Percentiles rank a stretch among this genome's conserved stretches.
phyloP scores from a whole-genome alignment of 73 alveolate species.

The Paramecium sexaurelia region DNA sequence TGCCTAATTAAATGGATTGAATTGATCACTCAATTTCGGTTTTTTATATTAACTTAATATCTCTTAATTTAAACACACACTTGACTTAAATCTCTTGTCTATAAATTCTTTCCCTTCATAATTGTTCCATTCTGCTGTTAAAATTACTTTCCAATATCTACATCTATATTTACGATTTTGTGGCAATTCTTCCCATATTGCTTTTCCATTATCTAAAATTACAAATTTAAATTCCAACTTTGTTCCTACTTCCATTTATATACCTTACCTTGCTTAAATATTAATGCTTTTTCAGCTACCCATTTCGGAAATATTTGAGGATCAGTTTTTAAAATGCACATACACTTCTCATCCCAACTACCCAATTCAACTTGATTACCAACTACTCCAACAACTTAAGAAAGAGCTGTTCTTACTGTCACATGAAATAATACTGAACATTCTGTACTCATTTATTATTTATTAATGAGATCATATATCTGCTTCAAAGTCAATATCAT shows the following conservation, averaged over 20 bases:
- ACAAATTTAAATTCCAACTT: conserved; percentile 59
- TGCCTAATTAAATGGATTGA: conserved; percentile 28
- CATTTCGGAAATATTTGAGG: neutral
- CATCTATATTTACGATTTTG: conserved; percentile 28
- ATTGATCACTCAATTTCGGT: conserved; percentile 11
- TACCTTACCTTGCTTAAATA: neutral
- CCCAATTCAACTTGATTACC: conserved; percentile 4
- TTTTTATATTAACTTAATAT: neutral
- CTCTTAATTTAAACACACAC: conserved; percentile 2
- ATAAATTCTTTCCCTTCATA: conserved; percentile 40
- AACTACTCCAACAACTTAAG: neutral
- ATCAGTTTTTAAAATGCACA: neutral
- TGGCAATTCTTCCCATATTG: conserved; percentile 41
- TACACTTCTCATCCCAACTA: neutral
- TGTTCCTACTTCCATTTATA: neutral
- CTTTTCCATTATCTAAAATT: neutral
- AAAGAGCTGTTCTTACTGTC: neutral
- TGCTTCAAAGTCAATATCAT: neutral
- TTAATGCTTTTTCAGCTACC: neutral
- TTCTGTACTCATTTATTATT: conserved; percentile 12
- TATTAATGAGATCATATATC: neutral
- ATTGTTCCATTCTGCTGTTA: conserved; percentile 48
- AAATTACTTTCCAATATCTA: conserved; percentile 17
- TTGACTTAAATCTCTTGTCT: conserved; percentile 8
- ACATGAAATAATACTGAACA: conserved; percentile 16